These are phyloP conservation scores for Sphaceloma murrayae DNA, from an alignment of 2,329 filamentous ascomycete genomes.

Conservation along the genomic window DNA sequence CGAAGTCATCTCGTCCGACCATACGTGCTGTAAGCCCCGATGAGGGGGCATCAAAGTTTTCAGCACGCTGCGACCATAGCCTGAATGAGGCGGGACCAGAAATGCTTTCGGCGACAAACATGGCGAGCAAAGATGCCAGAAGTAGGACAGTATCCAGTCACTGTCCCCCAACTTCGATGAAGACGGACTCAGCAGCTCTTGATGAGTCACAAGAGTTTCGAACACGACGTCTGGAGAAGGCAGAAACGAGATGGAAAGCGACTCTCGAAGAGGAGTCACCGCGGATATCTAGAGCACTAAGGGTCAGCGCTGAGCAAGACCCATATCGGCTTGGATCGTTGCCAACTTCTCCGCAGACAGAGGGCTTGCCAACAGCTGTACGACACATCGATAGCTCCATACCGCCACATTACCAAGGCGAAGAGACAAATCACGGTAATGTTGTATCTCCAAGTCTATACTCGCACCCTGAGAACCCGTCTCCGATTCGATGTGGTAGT, in stretches of 20 bases:
- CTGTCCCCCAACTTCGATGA: constrained; percentile 15
- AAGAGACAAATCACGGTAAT: constrained; percentile 15
- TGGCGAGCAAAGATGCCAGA: neutral
- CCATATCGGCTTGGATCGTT: constrained; percentile 27
- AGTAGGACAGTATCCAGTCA: constrained; percentile 3
- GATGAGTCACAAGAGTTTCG: constrained; percentile 20
- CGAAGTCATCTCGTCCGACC: constrained; percentile 22
- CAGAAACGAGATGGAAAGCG: constrained; percentile 35
- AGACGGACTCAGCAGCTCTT: neutral
- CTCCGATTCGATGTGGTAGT: constrained; percentile 26
- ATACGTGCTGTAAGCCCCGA: constrained; percentile 32
- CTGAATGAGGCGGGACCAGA: too few relatives aligned
- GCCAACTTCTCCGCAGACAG: constrained; percentile 18
- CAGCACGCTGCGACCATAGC: too few relatives aligned
- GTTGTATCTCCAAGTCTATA: constrained; percentile 40
- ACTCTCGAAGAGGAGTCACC: constrained; percentile 31
- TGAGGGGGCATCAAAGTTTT: too few relatives aligned
- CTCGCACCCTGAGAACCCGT: constrained; percentile 35
- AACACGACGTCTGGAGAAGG: constrained; percentile 28
- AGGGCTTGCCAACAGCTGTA: constrained; percentile 15
- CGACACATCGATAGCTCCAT: constrained; percentile 1
- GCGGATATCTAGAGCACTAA: constrained; percentile 25
- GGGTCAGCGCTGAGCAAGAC: constrained; percentile 22
- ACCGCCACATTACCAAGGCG: neutral
- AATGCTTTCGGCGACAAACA: neutral